phyloP scores from a whole-genome alignment of 2,329 filamentous ascomycete genomes.

The Aspergillus versicolor region DNA sequence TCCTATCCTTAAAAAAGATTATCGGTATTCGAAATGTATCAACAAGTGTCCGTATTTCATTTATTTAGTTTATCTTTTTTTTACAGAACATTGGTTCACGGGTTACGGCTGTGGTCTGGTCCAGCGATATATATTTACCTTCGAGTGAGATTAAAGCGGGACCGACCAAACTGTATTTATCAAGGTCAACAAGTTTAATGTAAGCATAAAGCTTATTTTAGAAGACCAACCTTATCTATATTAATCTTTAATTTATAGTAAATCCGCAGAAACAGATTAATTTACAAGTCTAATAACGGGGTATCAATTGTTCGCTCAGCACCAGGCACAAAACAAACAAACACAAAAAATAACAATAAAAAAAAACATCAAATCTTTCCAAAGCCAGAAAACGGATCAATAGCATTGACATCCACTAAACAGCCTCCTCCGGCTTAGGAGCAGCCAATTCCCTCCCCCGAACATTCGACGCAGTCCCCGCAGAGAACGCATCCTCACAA shows the following conservation, averaged over 20 bases:
- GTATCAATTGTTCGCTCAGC: not conserved
- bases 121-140: no score
- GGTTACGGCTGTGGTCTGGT: no score
- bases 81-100: not conserved
- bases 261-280: no score
- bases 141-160: no score
- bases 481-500: not conserved
- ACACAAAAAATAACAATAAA: not conserved
- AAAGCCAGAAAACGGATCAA: not conserved
- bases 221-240: no score
- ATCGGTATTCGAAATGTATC: no score
- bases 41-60: not conserved
- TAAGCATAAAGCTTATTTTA: no score
- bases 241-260: no score
- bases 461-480: constrained; percentile 8
- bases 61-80: no score
- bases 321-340: not conserved
- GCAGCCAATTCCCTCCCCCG: not conserved
- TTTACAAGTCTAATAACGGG: not conserved
- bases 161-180: no score
- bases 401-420: not conserved
- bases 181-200: no score
- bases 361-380: not conserved
- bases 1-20: no score
- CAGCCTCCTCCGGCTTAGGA: not conserved